These are phyloP conservation scores for Cetraspora pellucida DNA, from an alignment of 192 early-diverging fungal genomes.

Conservation along the genomic window DNA sequence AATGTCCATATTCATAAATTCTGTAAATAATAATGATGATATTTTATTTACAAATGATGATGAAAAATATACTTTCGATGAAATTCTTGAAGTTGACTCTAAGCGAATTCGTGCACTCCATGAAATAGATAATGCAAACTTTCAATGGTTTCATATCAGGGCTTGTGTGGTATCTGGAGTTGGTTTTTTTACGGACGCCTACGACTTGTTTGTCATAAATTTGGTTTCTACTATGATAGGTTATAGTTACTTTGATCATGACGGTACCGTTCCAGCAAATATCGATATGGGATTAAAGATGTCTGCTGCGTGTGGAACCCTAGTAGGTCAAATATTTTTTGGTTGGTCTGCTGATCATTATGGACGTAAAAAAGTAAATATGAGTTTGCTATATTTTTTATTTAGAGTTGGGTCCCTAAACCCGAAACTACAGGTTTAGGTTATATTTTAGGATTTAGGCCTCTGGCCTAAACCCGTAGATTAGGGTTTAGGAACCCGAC, in stretches of 20 bases:
- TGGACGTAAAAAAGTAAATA: constrained; percentile 70
- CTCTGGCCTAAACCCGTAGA: too few relatives aligned
- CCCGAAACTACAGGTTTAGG: too few relatives aligned
- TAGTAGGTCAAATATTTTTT: constrained; percentile 90
- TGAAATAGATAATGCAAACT: constrained; percentile 72
- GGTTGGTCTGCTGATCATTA: constrained; percentile 82
- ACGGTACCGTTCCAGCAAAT: constrained; percentile 61
- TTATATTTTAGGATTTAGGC: too few relatives aligned
- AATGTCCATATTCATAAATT: too few relatives aligned
- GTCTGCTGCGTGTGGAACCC: constrained; percentile 83
- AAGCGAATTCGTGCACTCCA: constrained; percentile 41
- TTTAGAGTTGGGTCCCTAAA: too few relatives aligned
- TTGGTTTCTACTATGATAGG: constrained; percentile 86
- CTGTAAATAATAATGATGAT: too few relatives aligned
- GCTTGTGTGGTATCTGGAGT: constrained; percentile 68
- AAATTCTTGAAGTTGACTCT: neutral
- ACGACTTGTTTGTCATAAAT: constrained; percentile 94
- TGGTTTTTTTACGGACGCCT: constrained; percentile 93
- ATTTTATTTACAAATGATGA: too few relatives aligned
- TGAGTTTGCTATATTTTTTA: neutral
- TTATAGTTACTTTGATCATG: constrained; percentile 66
- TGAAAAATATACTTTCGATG: too few relatives aligned
- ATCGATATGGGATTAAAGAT: constrained; percentile 82
- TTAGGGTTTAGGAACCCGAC: neutral
- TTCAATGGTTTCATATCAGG: constrained; percentile 73